Conservation (phyloP, 2,329 filamentous ascomycete species). For the Falciphora oryzae region DNA sequence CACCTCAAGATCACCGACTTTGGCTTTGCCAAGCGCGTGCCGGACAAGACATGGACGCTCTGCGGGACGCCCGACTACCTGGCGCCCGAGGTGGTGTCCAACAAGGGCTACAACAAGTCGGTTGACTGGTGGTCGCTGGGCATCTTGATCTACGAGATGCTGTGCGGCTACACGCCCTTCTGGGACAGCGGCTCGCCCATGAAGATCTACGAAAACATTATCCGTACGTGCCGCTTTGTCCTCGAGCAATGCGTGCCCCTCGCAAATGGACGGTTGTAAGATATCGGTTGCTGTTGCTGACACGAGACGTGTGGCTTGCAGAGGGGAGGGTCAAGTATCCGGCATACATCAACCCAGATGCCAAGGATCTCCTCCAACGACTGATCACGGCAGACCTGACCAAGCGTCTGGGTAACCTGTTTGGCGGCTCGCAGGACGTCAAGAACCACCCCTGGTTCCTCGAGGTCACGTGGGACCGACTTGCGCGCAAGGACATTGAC, state of each 20-base stretch:
- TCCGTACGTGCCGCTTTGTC: conserved; percentile 29
- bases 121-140: conserved; percentile 99
- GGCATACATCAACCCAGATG: conserved; percentile 89
- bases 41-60: conserved; percentile 98
- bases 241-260: too few species aligned
- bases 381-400: conserved; percentile 93
- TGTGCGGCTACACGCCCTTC: conserved; percentile 97
- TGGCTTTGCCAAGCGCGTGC: conserved; percentile 95
- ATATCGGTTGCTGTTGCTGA: too few species aligned
- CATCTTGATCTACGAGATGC: conserved; percentile 98
- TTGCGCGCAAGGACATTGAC: conserved; percentile 95
- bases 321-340: conserved; percentile 96
- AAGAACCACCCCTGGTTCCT: conserved; percentile 96
- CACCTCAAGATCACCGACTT: conserved; percentile 98
- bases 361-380: conserved; percentile 84
- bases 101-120: conserved; percentile 99
- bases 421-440: conserved; percentile 84
- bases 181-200: conserved; percentile 97
- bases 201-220: conserved; percentile 99
- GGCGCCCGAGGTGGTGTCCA: conserved; percentile 95
- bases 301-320: too few species aligned
- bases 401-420: conserved; percentile 90
- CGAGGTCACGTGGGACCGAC: conserved; percentile 94
- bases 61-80: conserved; percentile 98
- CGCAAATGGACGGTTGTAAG: too few species aligned